Evolutionary conservation across 768 basidiomycete genomes (phyloP), one percentile per base, ranked within the genome.

Genomic region (Ramaria sp.): DNA sequence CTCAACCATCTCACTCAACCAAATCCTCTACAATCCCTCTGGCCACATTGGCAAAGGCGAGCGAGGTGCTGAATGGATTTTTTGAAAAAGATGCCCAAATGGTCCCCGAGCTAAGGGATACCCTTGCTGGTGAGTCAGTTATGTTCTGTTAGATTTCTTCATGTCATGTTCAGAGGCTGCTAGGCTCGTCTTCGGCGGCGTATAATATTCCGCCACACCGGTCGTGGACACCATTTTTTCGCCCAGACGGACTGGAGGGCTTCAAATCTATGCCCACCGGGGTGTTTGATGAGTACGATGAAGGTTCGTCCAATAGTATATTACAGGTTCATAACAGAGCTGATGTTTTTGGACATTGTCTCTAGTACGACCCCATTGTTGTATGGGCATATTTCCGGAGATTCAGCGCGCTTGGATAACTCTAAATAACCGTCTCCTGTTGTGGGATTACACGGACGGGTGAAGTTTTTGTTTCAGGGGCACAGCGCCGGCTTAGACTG

Each of bases 361-460:
- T 55, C 3, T n/a, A 55, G 53, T 47, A 22, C 53, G 44, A 36
- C 53, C 53, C 4, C 52, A 57, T 41, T 54, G 44, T 28, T 54
- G 44, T 39, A 70, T 96, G 85, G 94, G 94, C 9, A 69, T 99
- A 51, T 78, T 98, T 65, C 83, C 92, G 24, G 88, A 94, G 61
- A 88, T 98, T 58, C 91, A 95, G 61, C 79, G 92, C 44, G 93
- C 88, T 0, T 99, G 93, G 92, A 86, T 97, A 59, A 86, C 90
- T 9, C 86, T 95, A 56, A 92, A 97, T 70, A 83, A 93, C 67
- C 89, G 90, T 61, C 73, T 99, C 32, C 89, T 96, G 63, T 72
- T 99, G 22, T 98, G 96, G 96, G 92, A 99, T 67, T 99, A 96
- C 66, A 71, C 83, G 34, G 88, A 95, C 61, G 90, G 92, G 94